Evolutionary conservation across 495 filamentous ascomycete genomes (phyloP).

Genomic region (Paragyromitra xinjiangensis): DNA sequence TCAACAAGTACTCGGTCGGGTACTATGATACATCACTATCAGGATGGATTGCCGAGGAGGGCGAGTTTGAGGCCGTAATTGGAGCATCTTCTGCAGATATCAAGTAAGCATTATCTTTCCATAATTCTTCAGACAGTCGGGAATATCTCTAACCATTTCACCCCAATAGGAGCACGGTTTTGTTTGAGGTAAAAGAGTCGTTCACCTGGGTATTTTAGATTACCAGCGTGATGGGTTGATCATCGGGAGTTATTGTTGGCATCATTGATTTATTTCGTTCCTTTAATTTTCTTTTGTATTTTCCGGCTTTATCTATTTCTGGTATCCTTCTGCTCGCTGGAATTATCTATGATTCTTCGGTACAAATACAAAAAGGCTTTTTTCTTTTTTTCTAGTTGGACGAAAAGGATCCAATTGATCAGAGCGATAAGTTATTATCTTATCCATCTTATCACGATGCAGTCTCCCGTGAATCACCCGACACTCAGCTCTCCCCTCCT

Average conservation of each 20-base stretch:
- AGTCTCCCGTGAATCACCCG: background rate
- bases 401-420: background rate
- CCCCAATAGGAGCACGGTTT: conserved; percentile 60
- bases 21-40: conserved; percentile 78
- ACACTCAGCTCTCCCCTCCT: background rate
- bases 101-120: conserved; percentile 42
- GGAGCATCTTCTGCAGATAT: conserved; percentile 64
- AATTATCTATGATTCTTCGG: background rate
- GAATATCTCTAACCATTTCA: conserved; percentile 1
- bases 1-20: conserved; percentile 80
- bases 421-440: conserved; percentile 9
- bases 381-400: too few species aligned
- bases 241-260: conserved; percentile 38
- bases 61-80: conserved; percentile 72
- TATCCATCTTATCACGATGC: conserved; percentile 35
- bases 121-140: background rate
- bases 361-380: conserved; percentile 6
- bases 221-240: background rate
- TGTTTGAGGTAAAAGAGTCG: conserved; percentile 67
- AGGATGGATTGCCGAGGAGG: conserved; percentile 82
- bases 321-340: background rate
- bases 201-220: conserved; percentile 65
- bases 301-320: background rate
- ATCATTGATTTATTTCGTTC: conserved; percentile 11
- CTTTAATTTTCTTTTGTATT: conserved; percentile 2